phyloP scores from a whole-genome alignment of 1,139 yeast genomes.

The Geotrichum macrosporum region DNA sequence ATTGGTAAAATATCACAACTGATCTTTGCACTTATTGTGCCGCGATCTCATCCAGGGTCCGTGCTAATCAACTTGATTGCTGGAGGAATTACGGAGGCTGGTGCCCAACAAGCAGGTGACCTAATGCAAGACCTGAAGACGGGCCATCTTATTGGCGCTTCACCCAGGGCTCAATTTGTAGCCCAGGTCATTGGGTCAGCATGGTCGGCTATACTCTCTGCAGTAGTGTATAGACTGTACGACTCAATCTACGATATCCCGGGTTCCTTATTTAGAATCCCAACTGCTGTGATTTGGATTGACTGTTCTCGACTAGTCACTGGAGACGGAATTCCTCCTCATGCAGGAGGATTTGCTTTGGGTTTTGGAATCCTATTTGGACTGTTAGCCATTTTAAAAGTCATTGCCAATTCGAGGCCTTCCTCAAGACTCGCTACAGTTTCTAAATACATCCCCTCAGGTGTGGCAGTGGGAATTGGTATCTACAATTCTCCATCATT shows the following conservation, averaged over 20 bases:
- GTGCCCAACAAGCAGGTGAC: constrained; percentile 99
- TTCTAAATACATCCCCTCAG: constrained; percentile 64
- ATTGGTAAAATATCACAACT: constrained; percentile 92
- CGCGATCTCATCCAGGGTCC: constrained; percentile 68
- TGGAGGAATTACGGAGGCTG: constrained; percentile 97
- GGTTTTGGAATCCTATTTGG: constrained; percentile 67
- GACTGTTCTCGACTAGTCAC: constrained; percentile 92
- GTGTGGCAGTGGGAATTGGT: constrained; percentile 96
- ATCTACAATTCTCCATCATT: constrained; percentile 91
- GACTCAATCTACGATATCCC: constrained; percentile 81
- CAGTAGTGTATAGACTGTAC: constrained; percentile 78
- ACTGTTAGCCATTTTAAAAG: constrained; percentile 51
- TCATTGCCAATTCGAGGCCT: constrained; percentile 17
- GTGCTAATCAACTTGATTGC: constrained; percentile 83
- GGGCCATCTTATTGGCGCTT: constrained; percentile 86
- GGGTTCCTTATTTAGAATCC: constrained; percentile 71
- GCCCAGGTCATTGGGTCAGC: constrained; percentile 86
- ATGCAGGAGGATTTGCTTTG: constrained; percentile 62
- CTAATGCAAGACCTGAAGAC: constrained; percentile 95
- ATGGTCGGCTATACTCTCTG: constrained; percentile 75
- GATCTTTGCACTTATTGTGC: constrained; percentile 77
- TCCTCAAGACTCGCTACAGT: background rate
- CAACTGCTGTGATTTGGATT: constrained; percentile 95
- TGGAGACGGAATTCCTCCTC: constrained; percentile 84
- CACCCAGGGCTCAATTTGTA: constrained; percentile 84